Percentiles rank a stretch among this genome's conserved stretches.
Conservation (phyloP, 345 rosid species). For the Ceriops zippeliana region DNA sequence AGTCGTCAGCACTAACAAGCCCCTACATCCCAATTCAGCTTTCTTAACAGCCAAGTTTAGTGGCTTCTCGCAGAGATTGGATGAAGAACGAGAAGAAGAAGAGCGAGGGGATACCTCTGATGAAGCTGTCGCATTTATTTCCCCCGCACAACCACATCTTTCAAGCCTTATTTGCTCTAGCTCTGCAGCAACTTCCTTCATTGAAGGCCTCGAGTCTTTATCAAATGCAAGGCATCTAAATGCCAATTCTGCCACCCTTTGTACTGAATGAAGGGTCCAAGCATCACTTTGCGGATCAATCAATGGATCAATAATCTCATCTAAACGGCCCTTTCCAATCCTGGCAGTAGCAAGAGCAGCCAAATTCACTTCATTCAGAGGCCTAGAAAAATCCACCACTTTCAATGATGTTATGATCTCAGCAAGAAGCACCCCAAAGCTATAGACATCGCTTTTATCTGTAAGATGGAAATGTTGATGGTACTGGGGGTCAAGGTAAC, state of each 20-base stretch:
- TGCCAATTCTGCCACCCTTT: conserved; percentile 60
- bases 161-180: conserved; percentile 41
- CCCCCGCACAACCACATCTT: conserved; percentile 24
- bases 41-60: conserved; percentile 17
- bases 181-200: conserved; percentile 56
- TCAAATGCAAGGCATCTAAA: conserved; percentile 70
- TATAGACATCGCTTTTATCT: conserved; percentile 80
- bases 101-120: conserved; percentile 19
- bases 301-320: conserved; percentile 56
- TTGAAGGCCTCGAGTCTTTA: conserved; percentile 64
- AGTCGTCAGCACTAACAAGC: conserved; percentile 7
- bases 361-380: conserved; percentile 52
- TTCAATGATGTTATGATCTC: conserved; percentile 63
- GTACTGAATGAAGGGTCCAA: conserved; percentile 42
- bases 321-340: conserved; percentile 47
- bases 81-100: conserved; percentile 31
- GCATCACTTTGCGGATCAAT: conserved; percentile 36
- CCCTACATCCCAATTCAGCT: conserved; percentile 11
- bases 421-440: conserved; percentile 66
- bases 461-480: conserved; percentile 84
- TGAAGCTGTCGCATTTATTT: conserved; percentile 20
- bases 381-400: conserved; percentile 59
- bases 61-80: conserved; percentile 31
- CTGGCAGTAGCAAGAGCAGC: conserved; percentile 56
- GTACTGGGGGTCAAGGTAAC: conserved; percentile 85